phyloP scores from a whole-genome alignment of 352 stramenopile genomes.

The Phytophthora vignae region DNA sequence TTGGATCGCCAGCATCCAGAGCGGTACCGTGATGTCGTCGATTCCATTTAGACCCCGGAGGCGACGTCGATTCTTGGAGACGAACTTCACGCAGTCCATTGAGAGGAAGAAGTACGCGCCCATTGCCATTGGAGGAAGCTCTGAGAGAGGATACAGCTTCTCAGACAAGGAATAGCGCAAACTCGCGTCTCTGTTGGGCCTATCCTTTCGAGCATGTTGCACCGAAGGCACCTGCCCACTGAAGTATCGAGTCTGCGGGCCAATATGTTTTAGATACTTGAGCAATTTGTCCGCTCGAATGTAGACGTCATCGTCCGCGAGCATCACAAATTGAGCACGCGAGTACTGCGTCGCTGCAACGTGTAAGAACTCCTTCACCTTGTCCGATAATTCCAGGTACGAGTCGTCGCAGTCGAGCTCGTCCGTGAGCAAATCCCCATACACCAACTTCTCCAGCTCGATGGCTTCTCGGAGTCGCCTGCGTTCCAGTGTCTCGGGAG shows the following conservation, averaged over 20 bases:
- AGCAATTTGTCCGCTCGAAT: constrained; percentile 35
- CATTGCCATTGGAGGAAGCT: constrained; percentile 46
- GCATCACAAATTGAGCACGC: constrained; percentile 44
- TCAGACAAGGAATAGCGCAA: constrained; percentile 37
- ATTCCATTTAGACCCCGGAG: constrained; percentile 41
- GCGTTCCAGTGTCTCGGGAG: background rate
- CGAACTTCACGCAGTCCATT: constrained; percentile 48
- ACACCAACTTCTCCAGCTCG: constrained; percentile 40
- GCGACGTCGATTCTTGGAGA: constrained; percentile 39
- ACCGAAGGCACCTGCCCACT: constrained; percentile 8
- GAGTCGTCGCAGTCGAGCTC: constrained; percentile 54
- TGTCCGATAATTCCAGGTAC: constrained; percentile 53
- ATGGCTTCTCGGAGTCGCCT: constrained; percentile 16
- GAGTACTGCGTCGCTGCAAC: constrained; percentile 27
- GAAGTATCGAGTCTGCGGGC: constrained; percentile 23
- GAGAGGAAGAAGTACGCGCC: constrained; percentile 54
- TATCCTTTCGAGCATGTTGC: constrained; percentile 11
- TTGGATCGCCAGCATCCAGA: constrained; percentile 64
- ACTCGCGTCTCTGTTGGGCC: constrained; percentile 25
- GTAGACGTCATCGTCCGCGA: constrained; percentile 60
- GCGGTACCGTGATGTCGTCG: constrained; percentile 61
- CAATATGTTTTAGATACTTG: background rate
- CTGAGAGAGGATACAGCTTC: constrained; percentile 34
- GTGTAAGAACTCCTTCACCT: constrained; percentile 61
- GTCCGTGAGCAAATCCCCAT: constrained; percentile 49